phyloP scores from a whole-genome alignment of 768 basidiomycete species.

The Mycena alexandri region DNA sequence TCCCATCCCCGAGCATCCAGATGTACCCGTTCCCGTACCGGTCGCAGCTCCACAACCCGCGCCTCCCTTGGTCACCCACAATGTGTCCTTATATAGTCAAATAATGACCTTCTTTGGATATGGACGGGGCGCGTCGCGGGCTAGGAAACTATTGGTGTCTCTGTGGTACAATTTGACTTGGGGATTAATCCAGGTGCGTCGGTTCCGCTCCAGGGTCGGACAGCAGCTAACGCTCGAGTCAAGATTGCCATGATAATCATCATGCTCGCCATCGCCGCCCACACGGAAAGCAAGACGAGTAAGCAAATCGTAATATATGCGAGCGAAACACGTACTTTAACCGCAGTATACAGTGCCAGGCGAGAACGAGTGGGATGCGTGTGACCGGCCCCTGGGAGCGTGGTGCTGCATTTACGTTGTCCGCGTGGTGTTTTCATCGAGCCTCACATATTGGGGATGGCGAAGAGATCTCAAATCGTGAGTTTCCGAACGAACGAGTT shows the following conservation, averaged over 20 bases:
- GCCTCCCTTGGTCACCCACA: slow-evolving; percentile 42
- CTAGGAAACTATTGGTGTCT: slow-evolving; percentile 62
- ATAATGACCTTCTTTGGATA: slow-evolving; percentile 61
- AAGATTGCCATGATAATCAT: slow-evolving; percentile 65
- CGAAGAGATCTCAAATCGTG: slow-evolving; percentile 46
- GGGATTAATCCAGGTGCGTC: slow-evolving; percentile 63
- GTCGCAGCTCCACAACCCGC: slow-evolving; percentile 29
- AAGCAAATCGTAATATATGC: background rate
- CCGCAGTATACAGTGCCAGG: slow-evolving; percentile 29
- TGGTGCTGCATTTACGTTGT: slow-evolving; percentile 71
- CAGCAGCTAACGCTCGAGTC: slow-evolving; percentile 16
- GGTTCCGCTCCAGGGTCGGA: slow-evolving; percentile 5
- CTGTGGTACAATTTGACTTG: slow-evolving; percentile 59
- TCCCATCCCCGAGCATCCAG: slow-evolving; percentile 32
- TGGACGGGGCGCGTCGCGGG: slow-evolving; percentile 62
- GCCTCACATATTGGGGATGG: slow-evolving; percentile 66
- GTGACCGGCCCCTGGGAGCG: slow-evolving; percentile 64
- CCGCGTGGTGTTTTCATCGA: slow-evolving; percentile 57
- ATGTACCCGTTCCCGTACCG: slow-evolving; percentile 36
- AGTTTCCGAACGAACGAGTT: slow-evolving; percentile 28
- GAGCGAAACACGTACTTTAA: background rate
- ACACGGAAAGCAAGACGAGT: slow-evolving; percentile 56
- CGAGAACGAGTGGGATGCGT: slow-evolving; percentile 64
- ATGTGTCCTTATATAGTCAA: slow-evolving; percentile 44
- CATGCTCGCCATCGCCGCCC: slow-evolving; percentile 58